These are phyloP conservation scores for Neofusicoccum umdonicola DNA, from an alignment of 2,329 filamentous ascomycete species.

Conservation along the genomic window DNA sequence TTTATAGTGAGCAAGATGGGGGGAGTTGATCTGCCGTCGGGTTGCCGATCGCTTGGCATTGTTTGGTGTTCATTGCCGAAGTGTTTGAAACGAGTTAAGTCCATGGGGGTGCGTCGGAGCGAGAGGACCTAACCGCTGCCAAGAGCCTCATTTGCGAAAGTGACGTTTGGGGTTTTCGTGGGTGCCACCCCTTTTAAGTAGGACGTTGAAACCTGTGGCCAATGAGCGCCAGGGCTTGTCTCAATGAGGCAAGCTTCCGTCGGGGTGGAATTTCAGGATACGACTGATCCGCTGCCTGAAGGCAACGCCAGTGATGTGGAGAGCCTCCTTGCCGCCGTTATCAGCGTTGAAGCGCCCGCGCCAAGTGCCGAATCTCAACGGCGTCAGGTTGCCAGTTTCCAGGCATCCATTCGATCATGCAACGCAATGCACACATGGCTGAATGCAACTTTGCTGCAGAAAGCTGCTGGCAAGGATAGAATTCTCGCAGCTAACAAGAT, in stretches of 20 bases:
- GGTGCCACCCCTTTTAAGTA: neutral
- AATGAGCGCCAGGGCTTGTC: neutral
- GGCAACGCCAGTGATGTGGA: neutral
- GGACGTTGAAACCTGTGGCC: neutral
- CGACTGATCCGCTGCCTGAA: neutral
- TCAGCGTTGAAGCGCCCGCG: neutral
- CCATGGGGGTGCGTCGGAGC: neutral
- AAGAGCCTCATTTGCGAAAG: neutral
- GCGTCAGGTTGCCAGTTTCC: neutral
- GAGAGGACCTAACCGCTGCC: neutral
- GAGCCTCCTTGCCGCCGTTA: neutral
- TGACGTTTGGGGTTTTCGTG: neutral
- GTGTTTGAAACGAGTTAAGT: neutral
- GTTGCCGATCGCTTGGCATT: neutral
- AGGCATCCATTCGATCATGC: neutral
- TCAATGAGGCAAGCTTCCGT: neutral
- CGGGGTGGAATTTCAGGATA: neutral
- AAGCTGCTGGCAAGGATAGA: no score
- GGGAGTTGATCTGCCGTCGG: neutral
- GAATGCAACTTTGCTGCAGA: no score
- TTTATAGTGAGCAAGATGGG: constrained; percentile 2
- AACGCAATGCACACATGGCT: no score
- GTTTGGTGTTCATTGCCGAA: neutral
- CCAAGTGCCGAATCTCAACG: neutral
- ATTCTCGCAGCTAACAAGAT: no score